Evolutionary conservation across 2,329 filamentous ascomycete genomes (phyloP).

Genomic region (Helotiales sp.): DNA sequence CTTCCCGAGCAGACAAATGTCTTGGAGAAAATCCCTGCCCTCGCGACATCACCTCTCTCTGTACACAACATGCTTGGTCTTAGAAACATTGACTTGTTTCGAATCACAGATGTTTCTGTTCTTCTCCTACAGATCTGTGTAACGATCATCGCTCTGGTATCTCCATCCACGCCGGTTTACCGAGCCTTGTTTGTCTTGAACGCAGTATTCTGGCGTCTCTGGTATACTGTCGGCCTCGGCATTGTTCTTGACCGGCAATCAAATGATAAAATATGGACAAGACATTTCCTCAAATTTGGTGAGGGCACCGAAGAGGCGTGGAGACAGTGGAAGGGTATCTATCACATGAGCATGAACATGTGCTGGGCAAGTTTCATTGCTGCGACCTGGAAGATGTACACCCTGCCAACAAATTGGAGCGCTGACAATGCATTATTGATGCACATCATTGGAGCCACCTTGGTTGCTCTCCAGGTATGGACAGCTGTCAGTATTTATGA

Average conservation of each 20-base stretch:
- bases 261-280: conserved; percentile 89
- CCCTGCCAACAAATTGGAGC: conserved; percentile 81
- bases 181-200: conserved; percentile 82
- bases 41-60: conserved; percentile 61
- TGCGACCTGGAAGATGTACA: conserved; percentile 96
- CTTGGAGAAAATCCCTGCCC: conserved; percentile 36
- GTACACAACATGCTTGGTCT: conserved; percentile 86
- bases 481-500: conserved; percentile 93
- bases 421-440: conserved; percentile 85
- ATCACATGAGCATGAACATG: conserved; percentile 90
- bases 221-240: conserved; percentile 90
- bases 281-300: conserved; percentile 96
- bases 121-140: conserved; percentile 79
- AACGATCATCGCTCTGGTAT: conserved; percentile 72
- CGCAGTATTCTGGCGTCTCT: conserved; percentile 82
- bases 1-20: conserved; percentile 16
- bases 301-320: conserved; percentile 90
- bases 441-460: conserved; percentile 80
- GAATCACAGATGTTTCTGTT: conserved; percentile 82
- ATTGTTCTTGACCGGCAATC: conserved; percentile 86
- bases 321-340: conserved; percentile 97
- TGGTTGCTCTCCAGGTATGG: conserved; percentile 90
- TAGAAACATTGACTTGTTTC: conserved; percentile 84
- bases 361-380: conserved; percentile 88
- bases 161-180: conserved; percentile 76